Conservation (phyloP, 164 flowering plant species). For the Tinospora cordifolia region DNA sequence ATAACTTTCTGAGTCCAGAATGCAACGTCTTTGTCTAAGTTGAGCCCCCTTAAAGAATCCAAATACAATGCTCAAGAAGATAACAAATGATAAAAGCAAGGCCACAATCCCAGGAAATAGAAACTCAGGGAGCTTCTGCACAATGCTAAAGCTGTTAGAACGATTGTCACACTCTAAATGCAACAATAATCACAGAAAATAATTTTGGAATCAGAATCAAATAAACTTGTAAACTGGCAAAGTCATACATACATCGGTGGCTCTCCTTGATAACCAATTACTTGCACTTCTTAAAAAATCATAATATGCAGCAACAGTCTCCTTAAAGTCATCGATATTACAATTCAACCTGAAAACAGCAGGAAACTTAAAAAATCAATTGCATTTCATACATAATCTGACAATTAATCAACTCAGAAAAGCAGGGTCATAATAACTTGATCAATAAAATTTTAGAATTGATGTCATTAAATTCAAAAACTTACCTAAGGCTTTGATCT, state of each 20-base stretch:
- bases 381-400: neutral
- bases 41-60: slow-evolving; percentile 25
- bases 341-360: slow-evolving; percentile 31
- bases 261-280: slow-evolving; percentile 74
- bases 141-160: slow-evolving; percentile 13
- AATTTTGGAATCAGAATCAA: neutral
- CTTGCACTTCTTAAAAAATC: slow-evolving; percentile 56
- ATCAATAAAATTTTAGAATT: neutral
- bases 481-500: slow-evolving; percentile 25
- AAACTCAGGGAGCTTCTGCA: slow-evolving; percentile 68
- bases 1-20: slow-evolving; percentile 6
- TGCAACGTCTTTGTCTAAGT: slow-evolving; percentile 15
- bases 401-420: too few species aligned
- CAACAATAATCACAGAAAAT: neutral
- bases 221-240: neutral
- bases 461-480: neutral
- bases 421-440: neutral
- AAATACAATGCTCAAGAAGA: slow-evolving; percentile 37
- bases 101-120: slow-evolving; percentile 62
- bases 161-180: neutral
- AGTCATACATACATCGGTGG: slow-evolving; percentile 62
- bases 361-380: slow-evolving; percentile 1
- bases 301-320: slow-evolving; percentile 45
- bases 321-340: slow-evolving; percentile 26
- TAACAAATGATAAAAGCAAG: slow-evolving; percentile 54